Evolutionary conservation across 345 rosid genomes (phyloP), one percentile per base, ranked within the genome.

Genomic region (Euphorbia lathyris): DNA sequence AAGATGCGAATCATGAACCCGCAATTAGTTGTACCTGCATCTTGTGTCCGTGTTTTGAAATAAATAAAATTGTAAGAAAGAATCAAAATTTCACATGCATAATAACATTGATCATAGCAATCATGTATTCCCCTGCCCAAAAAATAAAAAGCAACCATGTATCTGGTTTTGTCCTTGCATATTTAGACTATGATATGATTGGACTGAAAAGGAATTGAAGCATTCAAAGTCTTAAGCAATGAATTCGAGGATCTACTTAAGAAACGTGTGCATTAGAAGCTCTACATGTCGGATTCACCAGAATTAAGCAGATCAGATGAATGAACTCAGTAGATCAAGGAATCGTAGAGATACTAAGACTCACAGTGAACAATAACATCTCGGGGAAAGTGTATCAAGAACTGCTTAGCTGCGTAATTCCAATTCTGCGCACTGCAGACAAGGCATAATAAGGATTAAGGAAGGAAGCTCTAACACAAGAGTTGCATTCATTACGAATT

Each of bases 351-450:
- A 34, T 19, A 50, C 38, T 43, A 16, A 26, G 58, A 79, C 97
- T 86, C 77, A 91, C 97, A 83, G 82, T 88, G 93, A 59, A 86
- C 92, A 36, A 86, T 20, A 61, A 88, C 74, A 73, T 91, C 86
- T 17, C 82, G 71, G 13, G 91, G 93, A 76, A 86, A 86, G 76
- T 66, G 77, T 62, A 78, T 84, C 70, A 84, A 51, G 64, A 93
- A 71, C 84, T 88, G 96, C 79, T 86, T 85, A 20, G 96, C 96
- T 0, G 97, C 89, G 50, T 74, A 93, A 78, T 79, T 91, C 97
- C 97, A 91, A 65, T 93, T 56, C 50, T 74, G 77, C 25, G 95
- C 85, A 68, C 96, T 91, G 83, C 65, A 69, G 9, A 57, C 17
- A 59, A 45, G 20, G 16, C 32, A 32, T 47, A 38, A 38, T 6